Percentiles rank a stretch among this genome's conserved stretches.
Conservation (phyloP, 2,329 filamentous ascomycete genomes). For the Talaromyces atroroseus region DNA sequence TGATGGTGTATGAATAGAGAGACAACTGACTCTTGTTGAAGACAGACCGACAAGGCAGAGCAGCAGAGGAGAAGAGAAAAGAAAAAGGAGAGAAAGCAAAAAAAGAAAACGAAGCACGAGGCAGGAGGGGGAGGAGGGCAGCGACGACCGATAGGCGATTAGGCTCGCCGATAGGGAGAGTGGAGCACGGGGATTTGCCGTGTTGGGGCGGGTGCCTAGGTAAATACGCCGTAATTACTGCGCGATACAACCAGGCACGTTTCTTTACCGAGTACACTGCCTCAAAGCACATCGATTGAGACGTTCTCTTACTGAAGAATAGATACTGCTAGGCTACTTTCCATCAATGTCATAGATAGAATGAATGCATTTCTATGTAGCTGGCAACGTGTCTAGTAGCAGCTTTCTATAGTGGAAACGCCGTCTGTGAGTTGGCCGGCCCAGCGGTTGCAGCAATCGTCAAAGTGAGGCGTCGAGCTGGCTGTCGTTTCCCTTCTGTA, state of each 20-base stretch:
- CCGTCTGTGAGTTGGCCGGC: background rate
- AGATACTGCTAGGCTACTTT: too few species aligned
- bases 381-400: too few species aligned
- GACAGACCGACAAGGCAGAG: constrained; percentile 12
- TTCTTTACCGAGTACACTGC: too few species aligned
- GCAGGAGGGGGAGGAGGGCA: constrained; percentile 16
- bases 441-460: background rate
- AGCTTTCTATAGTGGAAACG: background rate
- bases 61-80: constrained; percentile 6
- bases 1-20: background rate
- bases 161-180: constrained; percentile 6
- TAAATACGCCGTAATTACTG: background rate
- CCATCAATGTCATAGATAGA: too few species aligned
- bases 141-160: constrained; percentile 9
- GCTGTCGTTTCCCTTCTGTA: background rate
- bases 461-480: background rate
- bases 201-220: constrained; percentile 5
- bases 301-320: too few species aligned
- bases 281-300: too few species aligned
- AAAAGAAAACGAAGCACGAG: constrained; percentile 7
- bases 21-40: background rate
- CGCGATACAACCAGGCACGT: background rate
- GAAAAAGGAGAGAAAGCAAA: constrained; percentile 9
- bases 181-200: constrained; percentile 8
- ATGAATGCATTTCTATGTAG: too few species aligned